These are phyloP conservation scores for Candida ortonii DNA, from an alignment of 805 yeast genomes.

Conservation along the genomic window DNA sequence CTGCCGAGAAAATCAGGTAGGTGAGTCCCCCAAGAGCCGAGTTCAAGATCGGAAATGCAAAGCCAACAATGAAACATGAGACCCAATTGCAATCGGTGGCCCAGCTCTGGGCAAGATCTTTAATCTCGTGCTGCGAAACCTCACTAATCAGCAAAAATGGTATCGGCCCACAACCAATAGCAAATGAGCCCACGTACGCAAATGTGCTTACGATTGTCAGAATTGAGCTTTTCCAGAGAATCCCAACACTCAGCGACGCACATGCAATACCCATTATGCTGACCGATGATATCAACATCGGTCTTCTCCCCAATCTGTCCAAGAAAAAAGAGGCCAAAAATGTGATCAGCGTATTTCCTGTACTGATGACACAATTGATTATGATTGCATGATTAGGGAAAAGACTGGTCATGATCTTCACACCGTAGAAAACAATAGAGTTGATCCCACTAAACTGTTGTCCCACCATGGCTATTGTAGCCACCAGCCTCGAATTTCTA, in stretches of 20 bases:
- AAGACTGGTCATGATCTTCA: slow-evolving; percentile 67
- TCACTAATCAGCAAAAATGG: slow-evolving; percentile 89
- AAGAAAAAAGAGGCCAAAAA: slow-evolving; percentile 69
- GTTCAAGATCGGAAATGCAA: slow-evolving; percentile 72
- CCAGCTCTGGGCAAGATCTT: slow-evolving; percentile 86
- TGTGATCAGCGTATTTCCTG: slow-evolving; percentile 73
- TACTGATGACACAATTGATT: slow-evolving; percentile 74
- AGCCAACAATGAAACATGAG: slow-evolving; percentile 81
- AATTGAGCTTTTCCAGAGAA: slow-evolving; percentile 43
- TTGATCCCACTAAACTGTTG: slow-evolving; percentile 95
- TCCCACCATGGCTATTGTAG: slow-evolving; percentile 69
- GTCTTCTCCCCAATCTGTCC: slow-evolving; percentile 74
- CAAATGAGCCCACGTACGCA: slow-evolving; percentile 78
- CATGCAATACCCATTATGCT: slow-evolving; percentile 66
- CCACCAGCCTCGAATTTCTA: slow-evolving; percentile 57
- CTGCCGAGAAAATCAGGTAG: slow-evolving; percentile 65
- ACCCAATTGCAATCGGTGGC: slow-evolving; percentile 92
- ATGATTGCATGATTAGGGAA: slow-evolving; percentile 70
- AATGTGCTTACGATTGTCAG: slow-evolving; percentile 64
- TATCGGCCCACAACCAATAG: slow-evolving; percentile 91
- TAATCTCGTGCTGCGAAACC: slow-evolving; percentile 77
- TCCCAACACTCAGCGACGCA: slow-evolving; percentile 63
- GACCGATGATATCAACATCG: slow-evolving; percentile 64
- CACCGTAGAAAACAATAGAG: slow-evolving; percentile 91
- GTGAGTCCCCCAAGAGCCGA: slow-evolving; percentile 70